Percentiles rank a stretch among this genome's conserved stretches.
These are phyloP conservation scores for Polygonum aviculare DNA, from an alignment of 148 eudicot genomes.

Conservation along the genomic window DNA sequence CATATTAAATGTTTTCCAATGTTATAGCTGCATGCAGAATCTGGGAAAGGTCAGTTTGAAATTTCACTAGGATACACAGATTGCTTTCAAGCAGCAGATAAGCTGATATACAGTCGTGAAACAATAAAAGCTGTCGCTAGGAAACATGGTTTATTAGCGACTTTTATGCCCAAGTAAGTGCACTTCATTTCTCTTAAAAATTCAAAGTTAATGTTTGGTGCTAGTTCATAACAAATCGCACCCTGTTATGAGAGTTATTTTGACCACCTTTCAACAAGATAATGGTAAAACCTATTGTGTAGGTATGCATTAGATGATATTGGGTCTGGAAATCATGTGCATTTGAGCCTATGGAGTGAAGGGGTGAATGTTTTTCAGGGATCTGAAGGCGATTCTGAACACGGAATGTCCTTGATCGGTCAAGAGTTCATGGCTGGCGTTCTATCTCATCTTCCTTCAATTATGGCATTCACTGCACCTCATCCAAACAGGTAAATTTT, in stretches of 20 bases:
- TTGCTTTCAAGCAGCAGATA: slow-evolving; percentile 72
- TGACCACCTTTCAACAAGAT: background rate
- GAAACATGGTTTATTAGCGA: slow-evolving; percentile 84
- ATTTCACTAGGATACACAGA: slow-evolving; percentile 54
- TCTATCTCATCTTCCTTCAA: slow-evolving; percentile 81
- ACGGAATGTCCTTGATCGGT: slow-evolving; percentile 83
- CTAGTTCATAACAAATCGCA: background rate
- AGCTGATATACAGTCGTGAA: slow-evolving; percentile 70
- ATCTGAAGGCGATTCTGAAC: slow-evolving; percentile 28
- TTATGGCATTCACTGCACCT: slow-evolving; percentile 90
- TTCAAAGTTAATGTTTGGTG: background rate
- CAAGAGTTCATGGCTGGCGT: slow-evolving; percentile 99
- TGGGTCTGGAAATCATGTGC: slow-evolving; percentile 98
- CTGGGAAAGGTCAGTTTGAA: slow-evolving; percentile 93
- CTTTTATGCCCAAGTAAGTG: slow-evolving; percentile 91
- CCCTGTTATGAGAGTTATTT: background rate
- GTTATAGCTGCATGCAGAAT: slow-evolving; percentile 73
- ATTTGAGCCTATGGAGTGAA: slow-evolving; percentile 75
- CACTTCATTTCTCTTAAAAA: background rate
- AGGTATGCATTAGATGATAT: slow-evolving; percentile 73
- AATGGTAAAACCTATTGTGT: slow-evolving; percentile 8
- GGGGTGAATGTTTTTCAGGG: slow-evolving; percentile 85
- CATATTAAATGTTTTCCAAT: slow-evolving; percentile 6
- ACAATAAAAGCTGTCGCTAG: slow-evolving; percentile 74
- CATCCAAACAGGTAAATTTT: slow-evolving; percentile 66